Evolutionary conservation across 768 basidiomycete species (phyloP), one percentile per base, ranked within the genome.

Genomic region (Psilocybe sp.): DNA sequence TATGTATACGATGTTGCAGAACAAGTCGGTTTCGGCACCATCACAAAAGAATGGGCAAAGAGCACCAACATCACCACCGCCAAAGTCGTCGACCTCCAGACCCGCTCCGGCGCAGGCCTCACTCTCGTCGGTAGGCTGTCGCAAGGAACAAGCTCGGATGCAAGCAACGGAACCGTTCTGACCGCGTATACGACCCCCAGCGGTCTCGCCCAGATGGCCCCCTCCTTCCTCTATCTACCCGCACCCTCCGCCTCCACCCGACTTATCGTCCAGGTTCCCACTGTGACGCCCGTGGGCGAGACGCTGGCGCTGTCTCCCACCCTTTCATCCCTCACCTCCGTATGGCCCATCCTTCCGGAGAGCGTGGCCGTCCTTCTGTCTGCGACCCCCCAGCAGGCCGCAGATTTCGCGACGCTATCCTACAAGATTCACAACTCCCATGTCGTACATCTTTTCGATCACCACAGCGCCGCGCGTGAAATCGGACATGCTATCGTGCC

Each of bases 401-500:
- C 85, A 41, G 87, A 92, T 60, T 80, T 92, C 48, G 81, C 93
- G 2, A 60, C 80, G 20, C 75, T 92, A 42, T 76, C 92, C n/a
- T 94, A 94, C 72, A 76, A 74, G 51, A 67, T 89, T 44, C 75
- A 76, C 13, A 64, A 70, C 15, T 78, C 71, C 37, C 91, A 96
- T 66, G 84, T 90, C 49, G 77, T 94, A 48, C 93, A 98, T 65
- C 71, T 98, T 37, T 94, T 98, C 62, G 94, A 98, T 67, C 90
- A 96, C 58, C 78, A 89, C 61, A 81, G 82, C 53, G 76, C 84
- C 31, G 75, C 85, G 32, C 85, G 96, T 19, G 93, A 98, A 69
- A 70, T 80, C 32, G 82, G 88, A 2, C 78, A 84, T 47, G 60
- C 74, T 32, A 67, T 82, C 34, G 58, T 67, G 20, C 74, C 76